These are phyloP conservation scores for Tuber indicum DNA, from an alignment of 495 filamentous ascomycete genomes.

Conservation along the genomic window DNA sequence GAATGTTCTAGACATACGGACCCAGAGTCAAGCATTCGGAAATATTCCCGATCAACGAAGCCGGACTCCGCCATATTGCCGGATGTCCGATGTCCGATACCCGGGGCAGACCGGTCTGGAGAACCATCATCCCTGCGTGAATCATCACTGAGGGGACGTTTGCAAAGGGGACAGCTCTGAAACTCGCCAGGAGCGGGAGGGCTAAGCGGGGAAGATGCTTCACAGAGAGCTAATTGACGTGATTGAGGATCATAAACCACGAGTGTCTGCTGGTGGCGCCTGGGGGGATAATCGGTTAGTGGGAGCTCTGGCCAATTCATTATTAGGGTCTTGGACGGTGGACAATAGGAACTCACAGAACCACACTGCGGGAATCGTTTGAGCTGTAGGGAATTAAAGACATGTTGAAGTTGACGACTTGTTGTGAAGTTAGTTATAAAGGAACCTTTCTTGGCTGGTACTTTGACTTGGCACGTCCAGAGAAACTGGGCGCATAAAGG, in stretches of 20 bases:
- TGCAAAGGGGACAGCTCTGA: slow-evolving; percentile 75
- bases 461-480: background rate
- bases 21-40: slow-evolving; percentile 72
- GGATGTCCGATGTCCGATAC: slow-evolving; percentile 29
- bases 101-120: slow-evolving; percentile 43
- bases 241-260: slow-evolving; percentile 84
- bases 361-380: slow-evolving; percentile 57
- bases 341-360: slow-evolving; percentile 50
- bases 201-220: slow-evolving; percentile 45
- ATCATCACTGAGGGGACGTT: slow-evolving; percentile 61
- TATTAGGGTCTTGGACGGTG: background rate
- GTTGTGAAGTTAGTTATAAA: background rate
- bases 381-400: slow-evolving; percentile 60
- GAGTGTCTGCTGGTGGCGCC: slow-evolving; percentile 84
- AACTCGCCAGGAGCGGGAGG: slow-evolving; percentile 46
- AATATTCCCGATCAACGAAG: slow-evolving; percentile 86
- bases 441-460: background rate
- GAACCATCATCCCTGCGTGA: slow-evolving; percentile 48
- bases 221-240: slow-evolving; percentile 72
- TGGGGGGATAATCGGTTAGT: slow-evolving; percentile 42
- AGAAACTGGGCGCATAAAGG: background rate
- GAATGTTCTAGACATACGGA: slow-evolving; percentile 34
- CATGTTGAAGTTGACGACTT: slow-evolving; percentile 44
- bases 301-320: background rate
- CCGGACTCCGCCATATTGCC: slow-evolving; percentile 48